phyloP scores from a whole-genome alignment of 73 alveolate genomes.

The Paramecium sexaurelia region DNA sequence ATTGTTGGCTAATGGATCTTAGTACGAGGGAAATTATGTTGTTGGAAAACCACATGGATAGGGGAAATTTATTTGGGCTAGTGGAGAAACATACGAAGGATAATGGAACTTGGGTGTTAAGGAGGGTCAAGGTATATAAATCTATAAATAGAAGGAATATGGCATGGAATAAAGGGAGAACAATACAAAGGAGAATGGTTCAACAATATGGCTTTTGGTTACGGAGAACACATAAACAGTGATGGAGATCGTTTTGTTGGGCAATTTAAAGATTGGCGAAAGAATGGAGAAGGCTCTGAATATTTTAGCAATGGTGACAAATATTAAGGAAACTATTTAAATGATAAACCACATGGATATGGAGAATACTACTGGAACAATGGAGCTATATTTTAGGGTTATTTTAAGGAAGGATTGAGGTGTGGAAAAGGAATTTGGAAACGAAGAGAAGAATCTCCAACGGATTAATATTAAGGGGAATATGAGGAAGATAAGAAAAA shows the following conservation, averaged over 20 bases:
- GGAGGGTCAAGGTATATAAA: conserved; percentile 69
- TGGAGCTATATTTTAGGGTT: conserved; percentile 59
- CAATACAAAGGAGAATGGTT: conserved; percentile 86
- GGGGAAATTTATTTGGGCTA: conserved; percentile 87
- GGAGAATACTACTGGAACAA: conserved; percentile 74
- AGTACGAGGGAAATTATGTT: conserved; percentile 84
- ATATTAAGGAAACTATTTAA: conserved; percentile 78
- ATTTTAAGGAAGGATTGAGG: conserved; percentile 53
- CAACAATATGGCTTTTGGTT: conserved; percentile 89
- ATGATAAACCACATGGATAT: conserved; percentile 88
- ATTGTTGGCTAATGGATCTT: conserved; percentile 76
- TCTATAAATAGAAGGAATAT: neutral
- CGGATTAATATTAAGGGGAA: conserved; percentile 65
- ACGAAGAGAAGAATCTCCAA: neutral
- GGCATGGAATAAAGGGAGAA: conserved; percentile 76
- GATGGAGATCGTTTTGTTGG: conserved; percentile 95
- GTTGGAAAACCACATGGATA: conserved; percentile 83
- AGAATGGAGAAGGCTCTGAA: conserved; percentile 74
- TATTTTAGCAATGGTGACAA: conserved; percentile 78
- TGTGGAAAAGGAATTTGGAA: conserved; percentile 68
- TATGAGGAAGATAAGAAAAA: conserved; percentile 59
- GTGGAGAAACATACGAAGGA: conserved; percentile 81
- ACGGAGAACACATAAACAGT: conserved; percentile 87
- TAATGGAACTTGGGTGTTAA: conserved; percentile 75
- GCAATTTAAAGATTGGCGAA: conserved; percentile 69